A percentile compares a stretch with the other conserved stretches of the same genome.
Evolutionary conservation across 164 flowering plant genomes (phyloP).

Genomic region (Umbilicus rupestris): DNA sequence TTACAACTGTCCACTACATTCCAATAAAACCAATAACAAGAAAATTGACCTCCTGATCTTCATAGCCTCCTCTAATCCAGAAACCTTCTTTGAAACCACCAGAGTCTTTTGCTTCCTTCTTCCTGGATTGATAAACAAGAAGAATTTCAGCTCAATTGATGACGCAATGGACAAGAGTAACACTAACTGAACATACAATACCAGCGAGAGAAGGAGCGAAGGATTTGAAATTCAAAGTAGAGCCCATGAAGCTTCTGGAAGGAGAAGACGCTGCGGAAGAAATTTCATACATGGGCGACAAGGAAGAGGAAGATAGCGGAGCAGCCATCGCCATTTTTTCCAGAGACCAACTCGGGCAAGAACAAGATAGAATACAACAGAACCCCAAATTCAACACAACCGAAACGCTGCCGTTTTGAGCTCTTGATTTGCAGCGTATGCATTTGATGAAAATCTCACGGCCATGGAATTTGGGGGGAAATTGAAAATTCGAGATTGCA

Average conservation of each 20-base stretch:
- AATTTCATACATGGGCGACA: constrained; percentile 24
- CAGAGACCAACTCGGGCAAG: not conserved
- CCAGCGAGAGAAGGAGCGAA: not conserved
- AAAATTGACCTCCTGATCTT: constrained; percentile 49
- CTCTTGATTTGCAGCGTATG: no score
- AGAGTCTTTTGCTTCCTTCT: constrained; percentile 15
- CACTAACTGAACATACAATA: not conserved
- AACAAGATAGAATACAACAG: constrained; percentile 1
- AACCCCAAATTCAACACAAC: no score
- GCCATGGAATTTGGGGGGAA: no score
- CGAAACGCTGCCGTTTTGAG: no score
- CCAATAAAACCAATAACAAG: not conserved
- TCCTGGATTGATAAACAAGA: constrained; percentile 21
- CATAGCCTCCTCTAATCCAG: constrained; percentile 75
- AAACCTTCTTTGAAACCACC: constrained; percentile 38
- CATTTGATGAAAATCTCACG: no score
- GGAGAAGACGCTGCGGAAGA: constrained; percentile 20
- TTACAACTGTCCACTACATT: not conserved
- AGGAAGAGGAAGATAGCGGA: not conserved
- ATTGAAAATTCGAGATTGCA: no score
- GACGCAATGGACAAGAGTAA: not conserved
- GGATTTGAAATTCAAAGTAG: constrained; percentile 20
- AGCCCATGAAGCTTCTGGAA: constrained; percentile 20
- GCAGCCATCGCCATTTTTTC: constrained; percentile 3
- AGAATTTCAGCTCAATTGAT: constrained; percentile 1